Evolutionary conservation across 1,284 basidiomycete species (phyloP).

Genomic region (Malassezia sympodialis): DNA sequence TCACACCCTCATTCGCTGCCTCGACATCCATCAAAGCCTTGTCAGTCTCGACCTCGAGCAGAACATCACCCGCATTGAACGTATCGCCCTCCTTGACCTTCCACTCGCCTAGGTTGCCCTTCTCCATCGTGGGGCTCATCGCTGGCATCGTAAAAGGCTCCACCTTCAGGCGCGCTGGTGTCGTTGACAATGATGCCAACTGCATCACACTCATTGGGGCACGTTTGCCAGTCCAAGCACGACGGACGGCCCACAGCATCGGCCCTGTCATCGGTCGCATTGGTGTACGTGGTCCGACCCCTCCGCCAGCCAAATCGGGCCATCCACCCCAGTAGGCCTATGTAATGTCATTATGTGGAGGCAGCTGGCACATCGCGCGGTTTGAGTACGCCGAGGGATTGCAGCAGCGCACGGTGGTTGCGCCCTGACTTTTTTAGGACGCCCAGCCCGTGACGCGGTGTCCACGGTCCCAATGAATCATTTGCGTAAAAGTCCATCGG

Average conservation of each 20-base stretch:
- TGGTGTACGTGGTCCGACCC: neutral
- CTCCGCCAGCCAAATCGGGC: neutral
- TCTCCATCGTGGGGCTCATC: conserved; percentile 47
- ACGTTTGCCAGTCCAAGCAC: neutral
- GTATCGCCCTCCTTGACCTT: conserved; percentile 49
- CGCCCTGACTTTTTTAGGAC: conserved; percentile 23
- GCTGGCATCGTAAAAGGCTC: conserved; percentile 36
- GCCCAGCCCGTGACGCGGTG: conserved; percentile 48
- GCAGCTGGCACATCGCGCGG: neutral
- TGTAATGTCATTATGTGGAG: neutral
- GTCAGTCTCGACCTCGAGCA: conserved; percentile 45
- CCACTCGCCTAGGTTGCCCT: conserved; percentile 42
- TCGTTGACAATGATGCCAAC: neutral
- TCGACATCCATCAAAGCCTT: conserved; percentile 50
- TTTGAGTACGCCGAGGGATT: conserved; percentile 12
- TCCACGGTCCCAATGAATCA: conserved; percentile 54
- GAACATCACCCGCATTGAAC: conserved; percentile 47
- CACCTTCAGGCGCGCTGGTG: neutral
- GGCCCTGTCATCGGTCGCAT: neutral
- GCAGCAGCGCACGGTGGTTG: conserved; percentile 33
- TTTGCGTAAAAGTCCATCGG: conserved; percentile 95
- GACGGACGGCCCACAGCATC: neutral
- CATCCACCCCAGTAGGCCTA: neutral
- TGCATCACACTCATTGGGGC: neutral
- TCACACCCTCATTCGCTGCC: conserved; percentile 50